phyloP scores from a whole-genome alignment of 805 yeast species.

The Vanderwaltozyma tropicalis region DNA sequence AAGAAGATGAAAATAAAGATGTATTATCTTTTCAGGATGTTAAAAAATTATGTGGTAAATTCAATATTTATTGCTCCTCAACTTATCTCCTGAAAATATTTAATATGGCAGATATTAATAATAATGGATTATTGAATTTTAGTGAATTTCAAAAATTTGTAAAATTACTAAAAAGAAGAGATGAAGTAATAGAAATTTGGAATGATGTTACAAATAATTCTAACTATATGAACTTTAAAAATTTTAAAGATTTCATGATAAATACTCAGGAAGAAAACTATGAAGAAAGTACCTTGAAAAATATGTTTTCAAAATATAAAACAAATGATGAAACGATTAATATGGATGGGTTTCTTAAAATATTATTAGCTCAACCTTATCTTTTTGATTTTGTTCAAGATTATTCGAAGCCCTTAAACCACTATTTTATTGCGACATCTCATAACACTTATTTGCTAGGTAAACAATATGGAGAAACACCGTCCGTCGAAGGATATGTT shows the following conservation, averaged over 20 bases:
- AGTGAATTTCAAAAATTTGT: conserved; percentile 71
- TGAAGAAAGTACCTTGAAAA: conserved; percentile 21
- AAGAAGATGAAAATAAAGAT: conserved; percentile 29
- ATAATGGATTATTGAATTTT: conserved; percentile 48
- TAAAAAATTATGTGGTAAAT: conserved; percentile 47
- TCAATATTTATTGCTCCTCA: conserved; percentile 65
- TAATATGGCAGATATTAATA: conserved; percentile 39
- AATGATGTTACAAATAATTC: conserved; percentile 19
- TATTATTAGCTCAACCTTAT: conserved; percentile 25
- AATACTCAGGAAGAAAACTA: conserved; percentile 39
- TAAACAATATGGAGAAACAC: conserved; percentile 74
- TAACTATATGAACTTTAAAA: conserved; percentile 18
- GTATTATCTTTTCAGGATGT: conserved; percentile 56
- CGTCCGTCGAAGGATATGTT: conserved; percentile 84
- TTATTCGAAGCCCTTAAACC: conserved; percentile 58
- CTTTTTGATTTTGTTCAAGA: conserved; percentile 25
- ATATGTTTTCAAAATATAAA: conserved; percentile 33
- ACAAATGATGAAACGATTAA: conserved; percentile 7
- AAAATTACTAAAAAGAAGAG: conserved; percentile 49
- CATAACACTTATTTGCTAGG: conserved; percentile 91
- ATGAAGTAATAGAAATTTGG: conserved; percentile 51
- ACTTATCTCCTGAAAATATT: conserved; percentile 37
- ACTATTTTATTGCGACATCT: conserved; percentile 84
- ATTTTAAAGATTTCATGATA: conserved; percentile 36
- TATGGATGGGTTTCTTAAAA: conserved; percentile 21